Conservation (phyloP, 352 stramenopile genomes). For the Peronospora farinosa region DNA sequence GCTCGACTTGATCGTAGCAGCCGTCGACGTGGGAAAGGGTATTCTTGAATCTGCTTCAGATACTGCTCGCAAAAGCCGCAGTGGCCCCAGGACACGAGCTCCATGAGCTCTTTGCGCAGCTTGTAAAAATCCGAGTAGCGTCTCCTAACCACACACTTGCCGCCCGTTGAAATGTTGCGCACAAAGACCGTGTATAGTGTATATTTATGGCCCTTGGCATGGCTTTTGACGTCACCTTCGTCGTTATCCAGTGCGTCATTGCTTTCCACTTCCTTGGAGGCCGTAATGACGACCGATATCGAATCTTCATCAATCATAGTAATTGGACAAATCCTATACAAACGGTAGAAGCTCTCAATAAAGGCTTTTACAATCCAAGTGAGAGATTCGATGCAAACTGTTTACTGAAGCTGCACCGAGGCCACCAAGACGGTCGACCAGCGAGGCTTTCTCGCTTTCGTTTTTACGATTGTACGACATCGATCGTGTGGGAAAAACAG, state of each 20-base stretch:
- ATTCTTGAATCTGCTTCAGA: slow-evolving; percentile 59
- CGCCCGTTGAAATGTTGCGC: slow-evolving; percentile 59
- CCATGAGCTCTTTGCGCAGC: slow-evolving; percentile 76
- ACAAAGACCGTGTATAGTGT: slow-evolving; percentile 86
- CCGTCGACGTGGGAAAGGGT: slow-evolving; percentile 71
- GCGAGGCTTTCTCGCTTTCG: slow-evolving; percentile 27
- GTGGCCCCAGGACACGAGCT: slow-evolving; percentile 73
- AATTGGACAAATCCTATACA: neutral
- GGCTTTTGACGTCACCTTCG: slow-evolving; percentile 8
- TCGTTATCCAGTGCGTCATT: slow-evolving; percentile 14
- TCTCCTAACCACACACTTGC: slow-evolving; percentile 69
- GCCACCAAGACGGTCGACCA: slow-evolving; percentile 16
- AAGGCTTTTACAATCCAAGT: neutral
- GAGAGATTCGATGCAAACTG: slow-evolving; percentile 3
- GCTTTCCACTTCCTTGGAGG: slow-evolving; percentile 46
- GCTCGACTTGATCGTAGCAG: slow-evolving; percentile 63
- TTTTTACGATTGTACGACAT: slow-evolving; percentile 25
- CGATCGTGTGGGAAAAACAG: slow-evolving; percentile 31
- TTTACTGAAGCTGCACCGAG: slow-evolving; percentile 10
- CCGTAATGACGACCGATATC: slow-evolving; percentile 60
- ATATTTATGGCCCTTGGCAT: slow-evolving; percentile 52
- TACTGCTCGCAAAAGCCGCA: slow-evolving; percentile 62
- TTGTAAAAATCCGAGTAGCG: slow-evolving; percentile 86
- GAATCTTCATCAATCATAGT: slow-evolving; percentile 57
- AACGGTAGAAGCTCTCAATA: neutral